Percentiles rank a stretch among this genome's conserved stretches.
Conservation (phyloP, 192 early-diverging fungal genomes). For the Linnemannia elongata region DNA sequence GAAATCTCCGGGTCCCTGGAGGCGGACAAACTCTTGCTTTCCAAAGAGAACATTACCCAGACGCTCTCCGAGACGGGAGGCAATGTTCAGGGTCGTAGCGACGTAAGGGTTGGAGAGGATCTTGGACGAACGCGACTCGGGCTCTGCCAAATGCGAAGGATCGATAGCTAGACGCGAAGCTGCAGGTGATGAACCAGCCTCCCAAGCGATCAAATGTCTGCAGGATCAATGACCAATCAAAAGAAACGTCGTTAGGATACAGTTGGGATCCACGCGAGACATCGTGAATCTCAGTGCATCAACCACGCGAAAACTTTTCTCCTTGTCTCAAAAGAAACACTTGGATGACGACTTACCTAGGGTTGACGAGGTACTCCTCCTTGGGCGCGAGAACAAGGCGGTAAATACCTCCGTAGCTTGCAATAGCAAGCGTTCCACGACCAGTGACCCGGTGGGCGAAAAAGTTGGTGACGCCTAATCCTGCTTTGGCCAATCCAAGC, state of each 20-base stretch:
- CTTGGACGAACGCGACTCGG: constrained; percentile 51
- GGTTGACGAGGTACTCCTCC: constrained; percentile 83
- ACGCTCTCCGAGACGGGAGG: constrained; percentile 56
- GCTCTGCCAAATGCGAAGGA: constrained; percentile 36
- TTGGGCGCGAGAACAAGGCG: constrained; percentile 72
- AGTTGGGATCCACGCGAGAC: background rate
- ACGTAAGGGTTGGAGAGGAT: constrained; percentile 55
- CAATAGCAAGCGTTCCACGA: constrained; percentile 76
- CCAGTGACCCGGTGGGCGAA: constrained; percentile 76
- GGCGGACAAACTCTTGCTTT: constrained; percentile 67
- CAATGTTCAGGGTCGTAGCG: constrained; percentile 48
- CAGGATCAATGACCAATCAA: background rate
- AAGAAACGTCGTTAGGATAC: background rate
- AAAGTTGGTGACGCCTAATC: constrained; percentile 67
- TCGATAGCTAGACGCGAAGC: constrained; percentile 55
- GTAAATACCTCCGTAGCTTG: constrained; percentile 76
- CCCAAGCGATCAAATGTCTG: constrained; percentile 69
- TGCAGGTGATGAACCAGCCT: constrained; percentile 63
- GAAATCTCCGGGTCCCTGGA: constrained; percentile 75
- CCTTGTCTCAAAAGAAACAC: background rate
- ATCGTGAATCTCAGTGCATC: background rate
- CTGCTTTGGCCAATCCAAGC: constrained; percentile 53
- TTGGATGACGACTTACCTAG: constrained; percentile 60
- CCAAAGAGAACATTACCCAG: constrained; percentile 60
- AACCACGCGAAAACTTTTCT: background rate